Evolutionary conservation across 148 eudicot genomes (phyloP).

Genomic region (Vaccinium corymbosum): DNA sequence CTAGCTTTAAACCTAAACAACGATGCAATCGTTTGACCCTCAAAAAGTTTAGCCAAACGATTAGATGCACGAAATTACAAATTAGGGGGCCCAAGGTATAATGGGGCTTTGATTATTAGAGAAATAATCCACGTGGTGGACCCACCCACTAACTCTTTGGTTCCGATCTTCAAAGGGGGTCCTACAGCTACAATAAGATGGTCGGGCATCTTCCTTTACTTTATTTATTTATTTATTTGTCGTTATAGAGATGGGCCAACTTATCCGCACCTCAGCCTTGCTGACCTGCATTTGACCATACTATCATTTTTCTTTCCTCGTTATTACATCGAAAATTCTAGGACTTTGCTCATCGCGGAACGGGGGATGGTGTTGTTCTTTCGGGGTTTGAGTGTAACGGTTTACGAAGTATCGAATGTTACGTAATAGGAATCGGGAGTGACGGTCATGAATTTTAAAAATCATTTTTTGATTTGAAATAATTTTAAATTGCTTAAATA

Average conservation of each 20-base stretch:
- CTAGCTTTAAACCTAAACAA: not conserved
- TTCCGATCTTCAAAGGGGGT: slow-evolving; percentile 11
- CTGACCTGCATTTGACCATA: too few species aligned
- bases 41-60: not conserved
- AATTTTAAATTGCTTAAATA: too few species aligned
- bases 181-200: not conserved
- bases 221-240: too few species aligned
- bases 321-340: not conserved
- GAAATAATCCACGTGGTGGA: slow-evolving; percentile 17
- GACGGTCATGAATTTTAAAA: too few species aligned
- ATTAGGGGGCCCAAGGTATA: not conserved
- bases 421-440: too few species aligned
- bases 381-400: too few species aligned
- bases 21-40: slow-evolving; percentile 5
- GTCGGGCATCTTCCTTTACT: not conserved
- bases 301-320: not conserved
- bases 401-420: too few species aligned
- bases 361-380: too few species aligned
- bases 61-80: not conserved
- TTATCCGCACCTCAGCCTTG: too few species aligned
- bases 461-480: too few species aligned
- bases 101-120: not conserved
- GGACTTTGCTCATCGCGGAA: too few species aligned
- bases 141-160: not conserved
- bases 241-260: too few species aligned